Base-by-base conservation (phyloP, 352 stramenopile genomes). In the Globisporangium solare region DNA sequence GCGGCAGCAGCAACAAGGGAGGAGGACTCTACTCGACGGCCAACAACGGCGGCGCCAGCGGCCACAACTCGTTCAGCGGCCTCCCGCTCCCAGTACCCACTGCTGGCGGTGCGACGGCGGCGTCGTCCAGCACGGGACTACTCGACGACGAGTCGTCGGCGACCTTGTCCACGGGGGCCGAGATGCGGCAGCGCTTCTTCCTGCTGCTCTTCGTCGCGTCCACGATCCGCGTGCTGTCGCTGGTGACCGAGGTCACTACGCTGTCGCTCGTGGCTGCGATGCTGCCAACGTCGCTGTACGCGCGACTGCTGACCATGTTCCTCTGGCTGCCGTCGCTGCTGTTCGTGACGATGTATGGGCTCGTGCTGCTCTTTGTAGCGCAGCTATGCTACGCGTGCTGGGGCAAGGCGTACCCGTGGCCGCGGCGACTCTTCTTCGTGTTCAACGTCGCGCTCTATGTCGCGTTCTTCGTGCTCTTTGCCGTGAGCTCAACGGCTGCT, bases 301-400 rank as follows among this genome's bases (percentile, higher is more conserved):
- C 63, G 54, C 68, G 70, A 8, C 55, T 91, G 51, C 66, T 86
- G 31, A 66, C 69, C 37, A 58, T 90, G 40, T 86, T 93, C 59
- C 60, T 90, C 17, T 89, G 82, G 74, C 68, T 93, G 14, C 83
- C 83, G 24, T 77, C 76, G 55, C 81, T 93, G 65, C 71, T 93
- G n/a, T 93, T 91, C 50, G 71, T 91, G 61, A 86, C 76, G 57
- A 93, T 88, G 76, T 91, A 93, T 53, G 80, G 76, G 11, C 77
- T 93, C 31, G 79, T 93, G 66, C 70, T 93, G 64, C 78, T 93
- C 47, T 93, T 93, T 52, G 91, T 81, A 74, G 80, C 83, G 15
- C 80, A 91, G 51, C 63, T 93, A n/a, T 93, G 83, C 67, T 90
- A 90, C 65, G 80, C 83, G 6, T 90, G 81, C 63, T 89, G 81